These are phyloP conservation scores for Kodamaea anthophila DNA, from an alignment of 1,139 yeast species.

Conservation along the genomic window DNA sequence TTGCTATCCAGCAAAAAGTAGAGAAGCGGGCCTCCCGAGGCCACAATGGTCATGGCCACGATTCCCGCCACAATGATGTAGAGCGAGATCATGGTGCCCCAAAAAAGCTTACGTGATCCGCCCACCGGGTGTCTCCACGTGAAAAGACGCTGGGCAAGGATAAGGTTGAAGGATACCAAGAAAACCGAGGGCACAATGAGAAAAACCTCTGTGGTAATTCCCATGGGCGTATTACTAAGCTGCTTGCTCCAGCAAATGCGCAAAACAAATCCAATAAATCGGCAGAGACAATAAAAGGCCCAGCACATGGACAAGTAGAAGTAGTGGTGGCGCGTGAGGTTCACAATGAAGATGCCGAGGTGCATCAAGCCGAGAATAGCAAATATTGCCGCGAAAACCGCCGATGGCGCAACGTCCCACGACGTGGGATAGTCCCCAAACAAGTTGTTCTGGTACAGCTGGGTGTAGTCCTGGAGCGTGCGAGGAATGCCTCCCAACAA, in stretches of 20 bases:
- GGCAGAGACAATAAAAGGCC: slow-evolving; percentile 24
- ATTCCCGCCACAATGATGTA: slow-evolving; percentile 27
- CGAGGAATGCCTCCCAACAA: slow-evolving; percentile 22
- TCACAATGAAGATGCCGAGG: slow-evolving; percentile 22
- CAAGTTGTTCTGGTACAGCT: slow-evolving; percentile 21
- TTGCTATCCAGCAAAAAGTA: slow-evolving; percentile 20
- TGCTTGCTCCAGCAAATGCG: slow-evolving; percentile 27
- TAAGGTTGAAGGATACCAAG: slow-evolving; percentile 32
- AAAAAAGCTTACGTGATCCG: slow-evolving; percentile 34
- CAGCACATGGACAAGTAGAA: slow-evolving; percentile 31
- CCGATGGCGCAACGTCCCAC: slow-evolving; percentile 26
- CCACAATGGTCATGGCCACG: slow-evolving; percentile 27
- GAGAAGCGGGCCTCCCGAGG: slow-evolving; percentile 32
- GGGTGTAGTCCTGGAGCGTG: slow-evolving; percentile 16
- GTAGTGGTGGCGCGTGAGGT: slow-evolving; percentile 30
- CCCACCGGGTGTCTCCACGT: slow-evolving; percentile 47
- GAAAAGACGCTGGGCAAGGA: slow-evolving; percentile 38
- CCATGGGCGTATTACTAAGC: slow-evolving; percentile 20
- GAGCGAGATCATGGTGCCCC: slow-evolving; percentile 27
- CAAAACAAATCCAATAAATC: slow-evolving; percentile 26
- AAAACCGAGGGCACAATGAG: slow-evolving; percentile 29
- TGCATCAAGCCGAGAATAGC: slow-evolving; percentile 23
- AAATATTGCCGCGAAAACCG: slow-evolving; percentile 27
- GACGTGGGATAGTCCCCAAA: slow-evolving; percentile 32
- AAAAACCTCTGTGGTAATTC: slow-evolving; percentile 29